Evolutionary conservation across 176 grass and related monocot genomes (phyloP).

Genomic region (Carex scoparia): DNA sequence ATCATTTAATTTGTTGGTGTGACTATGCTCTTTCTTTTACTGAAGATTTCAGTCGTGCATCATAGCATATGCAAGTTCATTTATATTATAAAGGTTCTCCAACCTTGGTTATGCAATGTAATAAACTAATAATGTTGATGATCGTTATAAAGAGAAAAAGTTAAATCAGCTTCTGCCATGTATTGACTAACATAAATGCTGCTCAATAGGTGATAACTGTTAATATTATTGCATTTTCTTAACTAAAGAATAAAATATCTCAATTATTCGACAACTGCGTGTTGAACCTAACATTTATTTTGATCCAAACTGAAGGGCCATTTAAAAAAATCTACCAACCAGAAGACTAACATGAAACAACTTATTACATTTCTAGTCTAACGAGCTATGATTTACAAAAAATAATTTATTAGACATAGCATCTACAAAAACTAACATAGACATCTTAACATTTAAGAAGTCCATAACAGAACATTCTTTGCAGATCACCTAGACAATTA

Average conservation of each 20-base stretch:
- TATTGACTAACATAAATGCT: background rate
- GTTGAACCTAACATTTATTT: background rate
- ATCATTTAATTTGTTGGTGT: background rate
- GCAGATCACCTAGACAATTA: constrained; percentile 23
- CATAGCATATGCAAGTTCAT: constrained; percentile 1
- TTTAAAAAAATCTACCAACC: background rate
- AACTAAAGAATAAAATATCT: background rate
- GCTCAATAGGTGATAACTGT: background rate
- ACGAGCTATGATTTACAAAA: constrained; percentile 29
- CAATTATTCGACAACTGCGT: background rate
- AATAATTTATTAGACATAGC: constrained; percentile 1
- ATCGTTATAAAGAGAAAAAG: background rate
- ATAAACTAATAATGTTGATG: background rate
- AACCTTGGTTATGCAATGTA: background rate
- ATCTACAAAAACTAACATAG: constrained; percentile 26
- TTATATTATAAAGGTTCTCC: background rate
- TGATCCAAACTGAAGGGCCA: background rate
- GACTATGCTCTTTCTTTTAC: background rate
- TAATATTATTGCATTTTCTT: background rate
- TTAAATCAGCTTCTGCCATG: background rate
- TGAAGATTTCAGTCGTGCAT: background rate
- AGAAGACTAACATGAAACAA: background rate
- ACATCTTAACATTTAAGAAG: constrained; percentile 24
- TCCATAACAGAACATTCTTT: constrained; percentile 6
- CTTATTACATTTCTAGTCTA: constrained; percentile 34